phyloP scores from a whole-genome alignment of 2,329 filamentous ascomycete genomes.

The Cladorrhinum sp. region DNA sequence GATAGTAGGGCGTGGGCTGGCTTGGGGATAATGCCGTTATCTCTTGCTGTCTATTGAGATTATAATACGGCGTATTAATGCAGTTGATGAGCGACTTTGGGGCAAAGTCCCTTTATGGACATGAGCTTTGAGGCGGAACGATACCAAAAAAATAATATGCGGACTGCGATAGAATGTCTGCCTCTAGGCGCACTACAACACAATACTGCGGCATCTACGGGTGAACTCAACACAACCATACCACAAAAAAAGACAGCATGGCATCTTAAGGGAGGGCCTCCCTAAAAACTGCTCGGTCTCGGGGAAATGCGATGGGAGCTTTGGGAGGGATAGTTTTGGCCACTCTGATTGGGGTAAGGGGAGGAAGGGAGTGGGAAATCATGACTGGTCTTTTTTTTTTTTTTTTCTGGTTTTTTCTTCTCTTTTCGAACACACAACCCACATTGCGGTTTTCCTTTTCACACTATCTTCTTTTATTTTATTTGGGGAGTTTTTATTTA shows the following conservation, averaged over 20 bases:
- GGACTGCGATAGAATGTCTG: background rate
- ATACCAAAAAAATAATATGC: background rate
- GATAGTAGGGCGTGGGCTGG: background rate
- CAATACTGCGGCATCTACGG: background rate
- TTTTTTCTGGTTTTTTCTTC: background rate
- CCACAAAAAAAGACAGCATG: slow-evolving; percentile 1
- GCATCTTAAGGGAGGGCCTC: background rate
- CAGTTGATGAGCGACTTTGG: background rate
- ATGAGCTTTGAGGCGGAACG: background rate
- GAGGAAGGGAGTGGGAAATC: background rate
- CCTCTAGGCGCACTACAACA: background rate
- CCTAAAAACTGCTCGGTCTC: too few relatives aligned
- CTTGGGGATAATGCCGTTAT: background rate
- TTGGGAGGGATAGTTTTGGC: background rate
- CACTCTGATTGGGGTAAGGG: background rate
- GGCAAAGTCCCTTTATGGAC: background rate
- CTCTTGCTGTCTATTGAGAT: background rate
- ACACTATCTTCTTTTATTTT: background rate
- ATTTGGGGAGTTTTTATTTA: background rate
- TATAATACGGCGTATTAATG: background rate
- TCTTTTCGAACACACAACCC: background rate
- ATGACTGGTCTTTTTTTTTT: background rate
- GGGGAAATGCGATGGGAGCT: background rate
- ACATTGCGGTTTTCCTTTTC: slow-evolving; percentile 4
- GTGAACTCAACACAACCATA: too few relatives aligned